Evolutionary conservation across 2,329 filamentous ascomycete species (phyloP), one percentile per base, ranked within the genome.

Genomic region (Blumeria hordei): DNA sequence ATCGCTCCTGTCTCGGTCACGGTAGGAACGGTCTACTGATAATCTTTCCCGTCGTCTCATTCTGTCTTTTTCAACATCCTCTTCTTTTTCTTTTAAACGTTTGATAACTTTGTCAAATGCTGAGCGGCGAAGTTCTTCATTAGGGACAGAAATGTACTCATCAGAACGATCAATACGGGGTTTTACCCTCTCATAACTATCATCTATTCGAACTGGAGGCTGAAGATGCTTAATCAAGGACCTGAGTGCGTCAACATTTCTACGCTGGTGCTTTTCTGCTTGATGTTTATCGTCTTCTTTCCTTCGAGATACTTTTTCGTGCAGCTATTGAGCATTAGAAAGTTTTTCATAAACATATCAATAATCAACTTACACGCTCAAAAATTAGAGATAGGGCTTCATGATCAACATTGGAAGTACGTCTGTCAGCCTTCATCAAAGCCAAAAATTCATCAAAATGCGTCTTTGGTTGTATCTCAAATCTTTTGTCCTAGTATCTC

Each of bases 81-180:
- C 85, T 61, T 93, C 85, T 65, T 88, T 88, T 62, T 96, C 90
- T 65, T 82, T 85, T n/a, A 95, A 72, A 53, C 92, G 85, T 58
- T 85, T 84, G 62, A 95, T 80, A 63, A 88, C 79, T 69, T 94
- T 96, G 56, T 95, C 88, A 69, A 95, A 96, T 12, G 87, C 90
- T 60, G 77, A 75, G 58, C 81, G 80, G 56, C 88, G 84, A 58
- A 83, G 74, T 54, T 94, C 87, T 60, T 98, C 92, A 45, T 84
- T 82, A 59, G 81, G 74, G 52, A 96, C 76, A 54, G 83, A 83
- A 67, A 83, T 78, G 70, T 85, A 98, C 67, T 96, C 92, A 57
- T 88, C 80, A 62, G 77, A 78, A 64, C 85, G 85, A 62, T 85
- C 79, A 59, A 98, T 74, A 59, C 86, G 83, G 61, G 81, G 74